Evolutionary conservation across 148 eudicot species (phyloP), one percentile per base, ranked within the genome.

Genomic region (Vaccinium myrtillus): DNA sequence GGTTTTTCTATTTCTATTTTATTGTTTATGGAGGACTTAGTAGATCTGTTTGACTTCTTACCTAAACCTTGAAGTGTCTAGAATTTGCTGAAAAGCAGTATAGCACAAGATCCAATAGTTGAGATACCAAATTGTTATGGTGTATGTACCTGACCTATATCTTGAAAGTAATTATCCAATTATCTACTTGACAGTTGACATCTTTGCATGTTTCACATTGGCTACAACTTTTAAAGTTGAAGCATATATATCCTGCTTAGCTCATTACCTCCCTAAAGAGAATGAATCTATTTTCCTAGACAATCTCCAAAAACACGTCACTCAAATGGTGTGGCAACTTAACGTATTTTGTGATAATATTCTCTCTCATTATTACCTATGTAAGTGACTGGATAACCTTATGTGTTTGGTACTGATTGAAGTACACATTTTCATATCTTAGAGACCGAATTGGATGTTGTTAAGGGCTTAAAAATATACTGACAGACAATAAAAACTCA

Each of bases 1-100:
- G 50, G 25, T 76, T 86, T 70, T 81, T 9, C 55, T 51, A 67
- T 70, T 58, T 25, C n/a, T 16, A 39, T 75, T 75, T 43, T 75
- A 21, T 75, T 43, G 78, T 46, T 48, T 76, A 76, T 19, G n/a
- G 9, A 49, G 49, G 69, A 56, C 32, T 79, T 79, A 55, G 32
- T 79, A 10, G 50, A 18, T 32, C 13, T 32, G 69, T 36, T 56
- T 55, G 69, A 63, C 16, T 79, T 56, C 5, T 56, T 56, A 56
- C 19, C 59, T 56, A 56, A 56, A 56, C 18, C 19, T 56, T 56
- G 18, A 56, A 56, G 59, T 56, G 16, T 56, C 21, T 56, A 56
- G 59, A 56, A 19, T 16, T 56, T 56, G 58, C 39, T 12, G 59
- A 14, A 56, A 56, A 56, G 19, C 6, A 19, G 59, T 56, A 16